Conservation (phyloP, 495 filamentous ascomycete species). For the Trichocladium uniseriatum region DNA sequence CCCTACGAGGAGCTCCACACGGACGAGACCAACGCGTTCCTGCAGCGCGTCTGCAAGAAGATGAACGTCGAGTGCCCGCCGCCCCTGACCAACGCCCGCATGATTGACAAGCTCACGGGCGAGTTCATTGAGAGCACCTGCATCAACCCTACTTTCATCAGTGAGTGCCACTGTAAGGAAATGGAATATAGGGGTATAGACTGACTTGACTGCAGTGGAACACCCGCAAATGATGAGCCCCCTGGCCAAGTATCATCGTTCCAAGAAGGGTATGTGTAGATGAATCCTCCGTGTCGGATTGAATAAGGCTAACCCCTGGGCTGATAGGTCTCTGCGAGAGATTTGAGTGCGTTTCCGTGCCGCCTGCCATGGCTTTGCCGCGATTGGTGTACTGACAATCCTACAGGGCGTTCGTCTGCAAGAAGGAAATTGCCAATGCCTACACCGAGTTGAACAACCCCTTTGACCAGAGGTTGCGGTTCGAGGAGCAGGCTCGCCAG, state of each 20-base stretch:
- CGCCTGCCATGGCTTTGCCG: background rate
- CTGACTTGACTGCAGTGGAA: conserved; percentile 15
- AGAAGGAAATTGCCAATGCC: conserved; percentile 92
- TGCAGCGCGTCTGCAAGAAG: conserved; percentile 76
- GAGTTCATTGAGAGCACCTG: conserved; percentile 93
- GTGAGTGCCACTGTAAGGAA: conserved; percentile 30
- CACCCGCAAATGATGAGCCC: conserved; percentile 98
- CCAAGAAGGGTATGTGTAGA: conserved; percentile 41
- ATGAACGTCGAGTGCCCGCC: conserved; percentile 81
- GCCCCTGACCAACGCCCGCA: conserved; percentile 88
- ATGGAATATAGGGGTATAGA: background rate
- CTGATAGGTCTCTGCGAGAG: conserved; percentile 69
- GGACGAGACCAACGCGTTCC: conserved; percentile 73
- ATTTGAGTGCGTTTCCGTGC: conserved; percentile 49
- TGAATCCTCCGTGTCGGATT: background rate
- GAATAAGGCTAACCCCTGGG: background rate
- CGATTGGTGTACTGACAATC: conserved; percentile 1
- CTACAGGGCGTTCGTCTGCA: conserved; percentile 73
- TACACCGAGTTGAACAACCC: conserved; percentile 99
- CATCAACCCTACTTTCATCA: conserved; percentile 94
- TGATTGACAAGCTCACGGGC: conserved; percentile 94
- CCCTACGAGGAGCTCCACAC: conserved; percentile 84
- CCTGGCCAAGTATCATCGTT: conserved; percentile 87
- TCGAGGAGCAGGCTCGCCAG: conserved; percentile 93
- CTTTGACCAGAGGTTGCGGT: conserved; percentile 85